Conservation (phyloP, 495 filamentous ascomycete species). For the Pseudotulostoma volvatum region DNA sequence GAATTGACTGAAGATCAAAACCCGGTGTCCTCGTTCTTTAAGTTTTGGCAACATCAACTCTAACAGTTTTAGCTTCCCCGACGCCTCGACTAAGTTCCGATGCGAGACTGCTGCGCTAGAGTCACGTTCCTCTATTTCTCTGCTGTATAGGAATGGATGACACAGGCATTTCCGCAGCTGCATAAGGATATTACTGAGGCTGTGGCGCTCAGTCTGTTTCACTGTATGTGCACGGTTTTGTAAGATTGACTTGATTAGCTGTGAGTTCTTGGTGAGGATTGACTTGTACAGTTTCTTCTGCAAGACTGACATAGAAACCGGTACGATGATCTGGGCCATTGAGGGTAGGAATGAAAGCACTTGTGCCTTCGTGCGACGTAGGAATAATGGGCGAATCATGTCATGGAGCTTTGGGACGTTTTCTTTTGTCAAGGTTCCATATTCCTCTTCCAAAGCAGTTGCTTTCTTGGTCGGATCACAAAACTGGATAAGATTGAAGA, state of each 20-base stretch:
- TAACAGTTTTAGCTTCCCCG: conserved; percentile 73
- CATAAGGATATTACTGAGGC: conserved; percentile 84
- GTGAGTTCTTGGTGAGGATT: conserved; percentile 74
- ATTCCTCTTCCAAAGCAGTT: conserved; percentile 54
- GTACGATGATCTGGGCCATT: conserved; percentile 87
- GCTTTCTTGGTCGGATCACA: conserved; percentile 57
- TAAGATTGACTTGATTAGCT: conserved; percentile 79
- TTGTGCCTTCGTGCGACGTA: conserved; percentile 72
- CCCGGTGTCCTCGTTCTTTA: conserved; percentile 72
- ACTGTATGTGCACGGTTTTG: conserved; percentile 32
- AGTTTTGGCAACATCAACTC: conserved; percentile 85
- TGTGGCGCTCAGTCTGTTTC: conserved; percentile 53
- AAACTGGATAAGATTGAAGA: conserved; percentile 94
- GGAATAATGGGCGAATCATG: conserved; percentile 68
- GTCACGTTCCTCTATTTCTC: conserved; percentile 67
- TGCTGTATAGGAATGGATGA: conserved; percentile 88
- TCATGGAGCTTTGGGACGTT: conserved; percentile 68
- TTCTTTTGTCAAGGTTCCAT: conserved; percentile 54
- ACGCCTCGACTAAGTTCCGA: conserved; percentile 76
- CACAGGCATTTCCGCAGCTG: conserved; percentile 89
- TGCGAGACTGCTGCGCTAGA: conserved; percentile 36
- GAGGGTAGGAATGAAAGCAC: conserved; percentile 82
- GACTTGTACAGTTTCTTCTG: conserved; percentile 93
- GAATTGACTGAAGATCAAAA: conserved; percentile 94
- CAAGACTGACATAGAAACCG: conserved; percentile 77